Percentiles rank a stretch among this genome's conserved stretches.
Evolutionary conservation across 208 protist genomes (phyloP).

Genomic region (Wallacemonas sp.): DNA sequence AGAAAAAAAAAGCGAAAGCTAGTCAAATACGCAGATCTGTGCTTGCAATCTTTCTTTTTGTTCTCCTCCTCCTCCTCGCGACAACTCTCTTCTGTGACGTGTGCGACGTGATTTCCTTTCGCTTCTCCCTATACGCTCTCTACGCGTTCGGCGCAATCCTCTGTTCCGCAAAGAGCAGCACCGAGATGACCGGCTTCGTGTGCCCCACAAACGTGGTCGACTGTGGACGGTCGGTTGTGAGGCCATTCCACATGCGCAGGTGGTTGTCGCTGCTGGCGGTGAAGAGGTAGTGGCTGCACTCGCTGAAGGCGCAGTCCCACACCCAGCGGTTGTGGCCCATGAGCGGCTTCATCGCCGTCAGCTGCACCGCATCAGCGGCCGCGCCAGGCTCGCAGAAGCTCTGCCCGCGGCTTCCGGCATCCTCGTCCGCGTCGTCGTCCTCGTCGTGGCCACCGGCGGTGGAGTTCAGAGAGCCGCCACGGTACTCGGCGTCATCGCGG

Average conservation of each 20-base stretch:
- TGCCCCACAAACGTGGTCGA: slow-evolving; percentile 71
- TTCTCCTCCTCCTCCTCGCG: too few relatives aligned
- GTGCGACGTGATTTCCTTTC: too few relatives aligned
- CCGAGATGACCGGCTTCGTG: slow-evolving; percentile 75
- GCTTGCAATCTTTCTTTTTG: too few relatives aligned
- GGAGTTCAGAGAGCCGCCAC: background rate
- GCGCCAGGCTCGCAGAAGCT: slow-evolving; percentile 1
- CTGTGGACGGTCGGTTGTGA: slow-evolving; percentile 61
- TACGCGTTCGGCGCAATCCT: slow-evolving; percentile 1
- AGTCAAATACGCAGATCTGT: too few relatives aligned
- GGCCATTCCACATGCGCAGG: slow-evolving; percentile 74
- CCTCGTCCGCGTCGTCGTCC: background rate
- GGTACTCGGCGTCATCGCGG: background rate
- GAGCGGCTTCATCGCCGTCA: slow-evolving; percentile 66
- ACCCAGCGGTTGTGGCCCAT: slow-evolving; percentile 81
- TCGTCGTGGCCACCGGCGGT: background rate
- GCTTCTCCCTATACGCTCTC: too few relatives aligned
- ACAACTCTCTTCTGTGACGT: too few relatives aligned
- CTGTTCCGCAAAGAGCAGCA: slow-evolving; percentile 22
- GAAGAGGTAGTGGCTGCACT: slow-evolving; percentile 72
- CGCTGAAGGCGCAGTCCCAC: slow-evolving; percentile 85
- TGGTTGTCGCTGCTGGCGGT: slow-evolving; percentile 79
- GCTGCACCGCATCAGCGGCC: slow-evolving; percentile 23
- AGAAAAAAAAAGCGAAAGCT: slow-evolving; percentile 8
- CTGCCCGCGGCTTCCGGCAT: background rate